phyloP scores from a whole-genome alignment of 108 stramenopile species.

The Stephanodiscus triporus region DNA sequence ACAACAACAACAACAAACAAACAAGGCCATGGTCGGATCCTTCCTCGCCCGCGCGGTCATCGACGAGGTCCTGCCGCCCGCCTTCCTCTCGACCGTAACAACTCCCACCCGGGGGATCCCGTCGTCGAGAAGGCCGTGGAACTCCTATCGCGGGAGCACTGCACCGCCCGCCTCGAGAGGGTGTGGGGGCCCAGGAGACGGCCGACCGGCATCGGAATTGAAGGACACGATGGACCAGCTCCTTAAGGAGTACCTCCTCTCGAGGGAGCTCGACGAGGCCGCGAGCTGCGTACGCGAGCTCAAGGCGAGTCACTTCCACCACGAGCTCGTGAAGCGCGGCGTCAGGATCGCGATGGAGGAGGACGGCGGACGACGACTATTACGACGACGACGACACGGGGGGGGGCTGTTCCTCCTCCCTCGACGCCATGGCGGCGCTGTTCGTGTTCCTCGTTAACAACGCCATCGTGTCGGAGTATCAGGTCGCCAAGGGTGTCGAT shows the following conservation, averaged over 20 bases:
- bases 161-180: slow-evolving; percentile 86
- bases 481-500: slow-evolving; percentile 78
- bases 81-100: slow-evolving; percentile 90
- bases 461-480: slow-evolving; percentile 80
- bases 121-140: slow-evolving; percentile 89
- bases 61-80: slow-evolving; percentile 95
- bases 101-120: slow-evolving; percentile 72
- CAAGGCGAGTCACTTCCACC: slow-evolving; percentile 88
- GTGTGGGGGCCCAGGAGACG: slow-evolving; percentile 98
- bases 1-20: too few relatives aligned
- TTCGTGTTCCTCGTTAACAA: slow-evolving; percentile 59
- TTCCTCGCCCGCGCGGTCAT: slow-evolving; percentile 96
- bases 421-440: slow-evolving; percentile 89
- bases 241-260: slow-evolving; percentile 86
- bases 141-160: slow-evolving; percentile 89
- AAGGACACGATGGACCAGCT: slow-evolving; percentile 93
- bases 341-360: slow-evolving; percentile 87
- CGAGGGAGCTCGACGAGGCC: slow-evolving; percentile 93
- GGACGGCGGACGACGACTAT: slow-evolving; percentile 81
- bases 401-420: too few relatives aligned
- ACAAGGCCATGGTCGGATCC: slow-evolving; percentile 74
- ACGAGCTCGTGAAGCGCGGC: slow-evolving; percentile 97
- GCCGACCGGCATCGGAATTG: slow-evolving; percentile 93
- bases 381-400: too few relatives aligned
- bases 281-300: slow-evolving; percentile 90